phyloP scores from a whole-genome alignment of 306 rosid genomes.

The Comarum palustre region DNA sequence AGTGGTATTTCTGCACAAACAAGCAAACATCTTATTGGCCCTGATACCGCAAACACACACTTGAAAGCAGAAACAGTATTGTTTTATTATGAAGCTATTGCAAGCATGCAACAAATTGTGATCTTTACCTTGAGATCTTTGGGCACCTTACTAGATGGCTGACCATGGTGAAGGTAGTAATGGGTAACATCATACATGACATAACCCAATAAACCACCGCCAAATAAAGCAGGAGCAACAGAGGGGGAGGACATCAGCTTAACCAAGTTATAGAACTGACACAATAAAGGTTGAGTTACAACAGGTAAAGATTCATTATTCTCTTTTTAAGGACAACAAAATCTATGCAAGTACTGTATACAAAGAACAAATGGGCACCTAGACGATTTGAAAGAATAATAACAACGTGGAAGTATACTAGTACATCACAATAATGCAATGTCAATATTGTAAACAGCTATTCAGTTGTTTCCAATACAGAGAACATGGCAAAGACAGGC shows the following conservation, averaged over 20 bases:
- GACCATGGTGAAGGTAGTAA: conserved; percentile 91
- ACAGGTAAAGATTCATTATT: conserved; percentile 14
- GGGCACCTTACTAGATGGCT: conserved; percentile 53
- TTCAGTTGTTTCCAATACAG: neutral
- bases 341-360: neutral
- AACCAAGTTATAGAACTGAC: conserved; percentile 79
- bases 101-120: neutral
- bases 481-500: neutral
- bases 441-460: neutral
- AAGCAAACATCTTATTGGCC: conserved; percentile 10
- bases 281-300: conserved; percentile 23
- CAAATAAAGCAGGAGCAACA: conserved; percentile 76
- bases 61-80: neutral
- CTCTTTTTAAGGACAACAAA: neutral
- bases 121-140: conserved; percentile 68
- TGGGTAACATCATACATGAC: conserved; percentile 93
- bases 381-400: neutral
- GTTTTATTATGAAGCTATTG: neutral
- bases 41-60: neutral
- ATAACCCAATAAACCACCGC: conserved; percentile 89
- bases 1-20: conserved; percentile 69
- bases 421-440: neutral
- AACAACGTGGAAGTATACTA: neutral
- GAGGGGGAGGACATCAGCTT: conserved; percentile 61
- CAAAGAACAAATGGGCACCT: neutral